A percentile compares a stretch with the other conserved stretches of the same genome.
Conservation (phyloP, 495 filamentous ascomycete species). For the Hyphodiscus hymeniophilus region DNA sequence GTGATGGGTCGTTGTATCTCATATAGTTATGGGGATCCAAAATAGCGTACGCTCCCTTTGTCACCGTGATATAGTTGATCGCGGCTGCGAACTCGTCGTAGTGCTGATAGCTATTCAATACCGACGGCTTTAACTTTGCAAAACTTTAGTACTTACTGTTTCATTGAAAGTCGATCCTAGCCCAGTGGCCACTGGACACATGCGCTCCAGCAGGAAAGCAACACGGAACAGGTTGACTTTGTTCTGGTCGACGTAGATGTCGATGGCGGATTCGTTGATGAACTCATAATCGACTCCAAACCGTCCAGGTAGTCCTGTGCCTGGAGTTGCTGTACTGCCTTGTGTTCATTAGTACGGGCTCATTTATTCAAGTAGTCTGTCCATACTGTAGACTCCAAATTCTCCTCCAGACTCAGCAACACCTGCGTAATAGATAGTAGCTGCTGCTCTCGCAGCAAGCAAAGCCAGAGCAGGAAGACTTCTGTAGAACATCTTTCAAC, state of each 20-base stretch:
- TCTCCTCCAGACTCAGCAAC: slow-evolving; percentile 45
- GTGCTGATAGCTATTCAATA: slow-evolving; percentile 21
- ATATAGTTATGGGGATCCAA: slow-evolving; percentile 51
- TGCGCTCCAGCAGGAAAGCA: slow-evolving; percentile 46
- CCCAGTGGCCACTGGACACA: slow-evolving; percentile 39
- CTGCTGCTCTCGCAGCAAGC: slow-evolving; percentile 29
- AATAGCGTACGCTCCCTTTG: slow-evolving; percentile 38
- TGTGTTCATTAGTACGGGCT: neutral
- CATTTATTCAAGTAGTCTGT: neutral
- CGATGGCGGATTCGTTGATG: slow-evolving; percentile 36
- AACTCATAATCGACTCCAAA: slow-evolving; percentile 46
- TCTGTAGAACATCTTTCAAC: slow-evolving; percentile 9
- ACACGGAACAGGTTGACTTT: slow-evolving; percentile 44
- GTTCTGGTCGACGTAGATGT: slow-evolving; percentile 39
- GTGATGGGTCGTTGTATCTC: slow-evolving; percentile 44
- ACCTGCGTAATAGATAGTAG: slow-evolving; percentile 45
- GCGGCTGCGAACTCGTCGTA: slow-evolving; percentile 39
- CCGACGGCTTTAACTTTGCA: neutral
- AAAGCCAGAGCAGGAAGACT: slow-evolving; percentile 14
- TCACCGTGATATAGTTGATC: slow-evolving; percentile 43
- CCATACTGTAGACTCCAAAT: slow-evolving; percentile 39
- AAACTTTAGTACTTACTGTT: slow-evolving; percentile 17
- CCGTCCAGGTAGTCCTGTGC: slow-evolving; percentile 39
- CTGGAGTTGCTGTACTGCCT: slow-evolving; percentile 19
- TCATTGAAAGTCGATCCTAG: slow-evolving; percentile 45